Base-by-base conservation (phyloP, 2,329 filamentous ascomycete genomes). In the Arthroderma sp. region DNA sequence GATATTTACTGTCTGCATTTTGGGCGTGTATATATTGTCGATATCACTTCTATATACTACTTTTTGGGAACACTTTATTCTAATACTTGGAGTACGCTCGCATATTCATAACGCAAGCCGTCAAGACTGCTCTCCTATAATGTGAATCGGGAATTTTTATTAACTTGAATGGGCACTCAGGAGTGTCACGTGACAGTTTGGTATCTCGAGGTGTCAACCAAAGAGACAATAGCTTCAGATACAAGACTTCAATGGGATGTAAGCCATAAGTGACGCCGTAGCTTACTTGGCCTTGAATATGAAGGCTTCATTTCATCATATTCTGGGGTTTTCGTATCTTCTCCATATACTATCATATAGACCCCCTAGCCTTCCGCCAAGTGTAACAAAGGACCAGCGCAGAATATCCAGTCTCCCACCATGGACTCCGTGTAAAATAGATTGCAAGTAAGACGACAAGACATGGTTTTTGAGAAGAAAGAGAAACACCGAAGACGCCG, bases 401-500 rank as follows among this genome's bases (percentile, higher is more conserved):
- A 33, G 15, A 33, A 35, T 17, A 51, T 33, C 28, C n/a, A 25
- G 47, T 33, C 47, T 51, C 47, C 47, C 47, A 51, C 47, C 47
- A 7, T 31, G 47, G 47, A 51, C 47, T 51, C 47, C 47, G 25
- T 33, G 28, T 31, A 19, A 51, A 51, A 44, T 6, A 33, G 33
- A 31, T 31, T 13, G 25, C 25, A 8, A n/a, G 25, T 17, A 19
- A 51, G 19, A 17, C n/a, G 15, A 19, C 33, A 33, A 25, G 8
- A 15, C 15, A 19, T 35, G 47, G 47, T 25, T 33, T 31, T n/a
- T 51, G 25, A 33, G 47, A 35, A 51, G 47, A 51, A 33, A 51
- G n/a, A n/a, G 19, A 51, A 51, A 51, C 47, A 31, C 47, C 47
- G 7, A 51, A 51, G 47, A 51, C 47, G 47, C 47, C 47, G 47